Evolutionary conservation across 495 filamentous ascomycete species (phyloP), one percentile per base, ranked within the genome.

Genomic region (Penicillium coprophilum): DNA sequence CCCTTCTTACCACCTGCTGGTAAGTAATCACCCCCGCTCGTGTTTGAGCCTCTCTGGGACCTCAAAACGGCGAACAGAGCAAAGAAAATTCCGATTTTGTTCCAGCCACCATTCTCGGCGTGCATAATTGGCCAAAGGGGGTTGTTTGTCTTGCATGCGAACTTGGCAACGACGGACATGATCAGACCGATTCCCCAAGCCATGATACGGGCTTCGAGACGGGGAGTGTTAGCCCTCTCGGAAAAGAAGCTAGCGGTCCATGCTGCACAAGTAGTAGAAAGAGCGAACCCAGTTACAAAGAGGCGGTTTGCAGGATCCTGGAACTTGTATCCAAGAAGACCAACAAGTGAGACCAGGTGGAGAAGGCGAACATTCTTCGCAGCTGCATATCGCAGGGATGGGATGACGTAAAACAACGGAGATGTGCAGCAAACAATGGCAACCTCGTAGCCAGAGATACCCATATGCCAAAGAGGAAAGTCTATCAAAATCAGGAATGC

Each of bases 391-490:
- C 89, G 87, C 39, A 97, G 46, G 2, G 86, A 79, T 30, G 74
- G 78, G 53, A 93, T 87, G 24, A 79, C 83, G 30, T 97, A 86
- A n/a, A 97, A 70, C 21, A 92, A 76, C 0, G 95, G 94, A 6
- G 91, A 88, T 48, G 91, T 65, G n/a, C 88, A 92, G 58, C 80
- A 80, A 81, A 96, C 84, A 69, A 99, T 84, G 57, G 93, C 78
- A 24, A 86, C 86, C 74, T 99, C 95, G 60, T 96, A 97, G 53
- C 95, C 95, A 8, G 95, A 99, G 57, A 99, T 92, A 55, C 95
- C 95, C 95, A 99, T 97, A 70, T 97, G 85, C 95, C 95, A 99
- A n/a, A 99, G 82, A 15, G 94, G 94, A 66, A 99, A 99, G 68
- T 96, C 89, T 92, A 58, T 43, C 2, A 50, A 55, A 27, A 64